Conservation (phyloP, 2,329 filamentous ascomycete species). For the Fusarium sarcochroum region DNA sequence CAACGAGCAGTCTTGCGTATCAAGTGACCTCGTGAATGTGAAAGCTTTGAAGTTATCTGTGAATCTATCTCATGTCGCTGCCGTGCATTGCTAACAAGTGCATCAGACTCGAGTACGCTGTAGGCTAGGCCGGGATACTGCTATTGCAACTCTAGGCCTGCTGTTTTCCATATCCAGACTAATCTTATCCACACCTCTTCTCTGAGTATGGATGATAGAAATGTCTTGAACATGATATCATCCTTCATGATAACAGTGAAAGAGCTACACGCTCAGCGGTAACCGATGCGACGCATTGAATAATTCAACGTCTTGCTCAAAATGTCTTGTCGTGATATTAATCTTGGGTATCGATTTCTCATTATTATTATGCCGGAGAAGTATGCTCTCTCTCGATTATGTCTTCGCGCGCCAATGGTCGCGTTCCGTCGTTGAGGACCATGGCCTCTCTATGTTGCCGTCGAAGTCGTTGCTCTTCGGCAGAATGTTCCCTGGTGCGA, state of each 20-base stretch:
- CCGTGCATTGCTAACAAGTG: too few species aligned
- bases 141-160: too few species aligned
- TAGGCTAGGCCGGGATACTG: too few species aligned
- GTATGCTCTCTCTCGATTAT: conserved; percentile 78
- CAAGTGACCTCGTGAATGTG: neutral
- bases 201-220: too few species aligned
- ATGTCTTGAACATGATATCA: too few species aligned
- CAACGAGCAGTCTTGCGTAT: neutral
- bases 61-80: neutral
- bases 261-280: neutral
- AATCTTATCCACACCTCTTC: too few species aligned
- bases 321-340: neutral
- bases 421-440: conserved; percentile 89
- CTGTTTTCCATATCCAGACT: too few species aligned
- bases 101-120: too few species aligned
- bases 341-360: conserved; percentile 7
- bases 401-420: conserved; percentile 79
- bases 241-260: neutral
- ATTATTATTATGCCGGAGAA: conserved; percentile 47
- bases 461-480: conserved; percentile 79
- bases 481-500: conserved; percentile 65
- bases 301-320: neutral
- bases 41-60: neutral
- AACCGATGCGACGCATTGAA: neutral
- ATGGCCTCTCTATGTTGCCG: conserved; percentile 88